phyloP scores from a whole-genome alignment of 495 filamentous ascomycete species.

The Trichoderma virens region DNA sequence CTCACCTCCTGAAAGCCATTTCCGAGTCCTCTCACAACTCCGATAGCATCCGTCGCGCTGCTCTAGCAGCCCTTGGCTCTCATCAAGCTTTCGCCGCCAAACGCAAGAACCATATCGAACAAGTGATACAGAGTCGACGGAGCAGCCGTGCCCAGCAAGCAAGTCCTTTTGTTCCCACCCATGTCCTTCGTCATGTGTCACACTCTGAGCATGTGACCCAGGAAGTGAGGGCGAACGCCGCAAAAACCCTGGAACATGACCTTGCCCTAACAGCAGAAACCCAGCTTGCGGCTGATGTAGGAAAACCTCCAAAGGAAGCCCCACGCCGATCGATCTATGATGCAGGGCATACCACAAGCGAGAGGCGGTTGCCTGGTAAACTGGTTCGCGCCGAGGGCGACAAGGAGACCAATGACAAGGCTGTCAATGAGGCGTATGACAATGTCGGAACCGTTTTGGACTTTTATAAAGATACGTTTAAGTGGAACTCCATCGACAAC shows the following conservation, averaged over 20 bases:
- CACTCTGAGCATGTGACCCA: conserved; percentile 29
- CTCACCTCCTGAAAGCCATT: conserved; percentile 31
- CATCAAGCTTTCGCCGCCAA: conserved; percentile 20
- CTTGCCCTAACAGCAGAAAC: conserved; percentile 14
- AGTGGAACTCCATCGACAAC: conserved; percentile 39
- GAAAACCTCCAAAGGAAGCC: conserved; percentile 10
- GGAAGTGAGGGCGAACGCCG: conserved; percentile 25
- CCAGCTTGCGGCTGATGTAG: neutral
- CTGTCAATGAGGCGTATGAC: conserved; percentile 32
- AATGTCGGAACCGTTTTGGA: conserved; percentile 32
- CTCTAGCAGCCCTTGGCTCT: conserved; percentile 21
- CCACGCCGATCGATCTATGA: conserved; percentile 33
- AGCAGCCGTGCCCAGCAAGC: neutral
- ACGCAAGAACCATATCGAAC: conserved; percentile 22
- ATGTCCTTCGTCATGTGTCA: conserved; percentile 30
- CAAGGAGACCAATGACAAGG: conserved; percentile 21
- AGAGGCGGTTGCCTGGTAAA: conserved; percentile 28
- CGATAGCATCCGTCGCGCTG: conserved; percentile 19
- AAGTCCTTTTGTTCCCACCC: conserved; percentile 27
- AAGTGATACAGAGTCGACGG: conserved; percentile 24
- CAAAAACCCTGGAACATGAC: conserved; percentile 28
- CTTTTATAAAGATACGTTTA: conserved; percentile 36
- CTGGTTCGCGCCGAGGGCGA: conserved; percentile 34
- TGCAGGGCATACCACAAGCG: conserved; percentile 24
- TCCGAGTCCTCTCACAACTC: conserved; percentile 23